phyloP scores from a whole-genome alignment of 306 rosid genomes.

The Begonia loranthoides region DNA sequence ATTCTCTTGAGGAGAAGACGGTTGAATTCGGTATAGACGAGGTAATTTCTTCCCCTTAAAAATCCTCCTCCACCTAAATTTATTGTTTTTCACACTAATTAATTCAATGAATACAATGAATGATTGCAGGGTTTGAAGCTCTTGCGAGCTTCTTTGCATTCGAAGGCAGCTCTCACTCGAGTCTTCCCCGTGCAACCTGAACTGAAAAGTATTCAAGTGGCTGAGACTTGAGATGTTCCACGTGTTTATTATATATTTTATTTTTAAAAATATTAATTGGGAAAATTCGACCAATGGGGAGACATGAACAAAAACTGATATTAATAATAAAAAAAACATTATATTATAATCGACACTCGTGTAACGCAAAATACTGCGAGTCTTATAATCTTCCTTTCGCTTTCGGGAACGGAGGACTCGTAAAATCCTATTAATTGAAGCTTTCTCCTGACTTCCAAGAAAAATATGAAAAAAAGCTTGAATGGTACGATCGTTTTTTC shows the following conservation, averaged over 20 bases:
- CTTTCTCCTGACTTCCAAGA: not conserved
- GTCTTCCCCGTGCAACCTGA: not conserved
- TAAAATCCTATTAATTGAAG: not conserved
- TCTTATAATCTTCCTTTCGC: no score
- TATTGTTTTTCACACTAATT: not conserved
- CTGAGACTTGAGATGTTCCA: not conserved
- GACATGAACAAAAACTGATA: no score
- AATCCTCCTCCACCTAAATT: no score
- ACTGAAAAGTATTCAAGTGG: not conserved
- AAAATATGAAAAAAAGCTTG: not conserved
- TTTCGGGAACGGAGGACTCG: not conserved
- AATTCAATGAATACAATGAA: no score
- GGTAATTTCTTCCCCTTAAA: slow-evolving; percentile 4
- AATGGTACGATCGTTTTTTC: not conserved
- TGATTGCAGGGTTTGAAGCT: not conserved
- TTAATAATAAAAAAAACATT: no score
- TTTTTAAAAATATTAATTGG: no score
- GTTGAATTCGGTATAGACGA: slow-evolving; percentile 12
- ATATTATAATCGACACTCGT: no score
- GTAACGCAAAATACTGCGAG: no score
- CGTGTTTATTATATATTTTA: no score
- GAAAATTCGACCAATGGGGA: no score
- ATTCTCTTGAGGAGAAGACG: not conserved
- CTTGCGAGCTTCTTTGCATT: not conserved
- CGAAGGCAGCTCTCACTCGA: not conserved